phyloP scores from a whole-genome alignment of 805 yeast species.

The Candida ulmi region DNA sequence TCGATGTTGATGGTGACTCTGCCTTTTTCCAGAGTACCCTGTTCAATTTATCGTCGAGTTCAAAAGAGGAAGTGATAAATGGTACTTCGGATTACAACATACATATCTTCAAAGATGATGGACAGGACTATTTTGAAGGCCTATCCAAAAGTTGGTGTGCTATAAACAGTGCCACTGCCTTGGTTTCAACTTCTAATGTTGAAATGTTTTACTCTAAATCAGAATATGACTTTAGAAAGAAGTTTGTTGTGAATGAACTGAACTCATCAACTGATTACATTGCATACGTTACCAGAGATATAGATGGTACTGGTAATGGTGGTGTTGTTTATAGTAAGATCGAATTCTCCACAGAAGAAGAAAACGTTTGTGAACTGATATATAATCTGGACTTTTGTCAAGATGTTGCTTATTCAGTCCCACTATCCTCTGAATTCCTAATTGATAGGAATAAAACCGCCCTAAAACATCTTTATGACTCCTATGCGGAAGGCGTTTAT shows the following conservation, averaged over 20 bases:
- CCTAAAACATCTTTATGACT: constrained; percentile 53
- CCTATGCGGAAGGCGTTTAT: constrained; percentile 49
- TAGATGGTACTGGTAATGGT: constrained; percentile 38
- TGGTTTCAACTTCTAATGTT: constrained; percentile 26
- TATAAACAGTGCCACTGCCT: constrained; percentile 37
- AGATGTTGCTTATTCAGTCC: constrained; percentile 84
- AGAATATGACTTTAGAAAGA: constrained; percentile 48
- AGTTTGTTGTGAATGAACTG: constrained; percentile 56
- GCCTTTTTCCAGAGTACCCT: constrained; percentile 53
- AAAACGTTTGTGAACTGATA: constrained; percentile 63
- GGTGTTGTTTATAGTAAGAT: constrained; percentile 59
- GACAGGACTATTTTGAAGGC: constrained; percentile 28
- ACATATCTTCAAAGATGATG: constrained; percentile 41
- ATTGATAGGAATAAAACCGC: constrained; percentile 25
- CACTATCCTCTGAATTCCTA: constrained; percentile 38
- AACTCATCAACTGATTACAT: constrained; percentile 55
- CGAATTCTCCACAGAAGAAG: constrained; percentile 48
- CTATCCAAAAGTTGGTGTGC: constrained; percentile 70
- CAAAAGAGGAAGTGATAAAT: not conserved
- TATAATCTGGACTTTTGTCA: constrained; percentile 73
- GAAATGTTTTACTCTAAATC: constrained; percentile 27
- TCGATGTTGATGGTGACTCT: constrained; percentile 67
- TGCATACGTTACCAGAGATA: constrained; percentile 56
- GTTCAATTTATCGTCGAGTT: constrained; percentile 2
- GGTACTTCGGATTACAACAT: constrained; percentile 21